A percentile compares a stretch with the other conserved stretches of the same genome.
These are phyloP conservation scores for Paecilomyces niveus DNA, from an alignment of 2,329 filamentous ascomycete species.

Conservation along the genomic window DNA sequence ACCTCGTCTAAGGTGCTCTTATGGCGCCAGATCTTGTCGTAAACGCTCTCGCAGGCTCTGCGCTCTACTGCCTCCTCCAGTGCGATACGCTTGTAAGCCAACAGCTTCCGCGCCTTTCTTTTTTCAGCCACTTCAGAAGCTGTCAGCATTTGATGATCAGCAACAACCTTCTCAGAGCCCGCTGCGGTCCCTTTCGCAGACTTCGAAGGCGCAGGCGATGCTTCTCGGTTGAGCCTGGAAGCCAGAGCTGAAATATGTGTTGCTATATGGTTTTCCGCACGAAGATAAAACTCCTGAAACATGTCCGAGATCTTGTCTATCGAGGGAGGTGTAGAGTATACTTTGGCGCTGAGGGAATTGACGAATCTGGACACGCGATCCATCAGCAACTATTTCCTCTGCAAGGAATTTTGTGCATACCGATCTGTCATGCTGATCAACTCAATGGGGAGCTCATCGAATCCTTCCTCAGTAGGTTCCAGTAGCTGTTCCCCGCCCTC, in stretches of 20 bases:
- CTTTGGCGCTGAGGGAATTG: constrained; percentile 78
- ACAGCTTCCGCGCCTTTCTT: constrained; percentile 66
- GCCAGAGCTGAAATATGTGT: constrained; percentile 80
- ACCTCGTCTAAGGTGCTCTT: constrained; percentile 89
- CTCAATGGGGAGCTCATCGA: constrained; percentile 90
- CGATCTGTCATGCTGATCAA: constrained; percentile 83
- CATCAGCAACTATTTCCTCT: not conserved
- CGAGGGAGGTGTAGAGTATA: constrained; percentile 74
- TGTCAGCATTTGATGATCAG: constrained; percentile 82
- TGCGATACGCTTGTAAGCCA: constrained; percentile 69
- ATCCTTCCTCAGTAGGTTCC: constrained; percentile 52
- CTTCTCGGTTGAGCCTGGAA: constrained; percentile 64
- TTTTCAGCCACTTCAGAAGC: constrained; percentile 73
- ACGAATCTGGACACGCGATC: constrained; percentile 60
- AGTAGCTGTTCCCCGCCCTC: constrained; percentile 26
- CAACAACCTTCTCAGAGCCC: constrained; percentile 27
- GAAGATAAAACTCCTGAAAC: constrained; percentile 89
- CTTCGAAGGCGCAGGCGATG: constrained; percentile 50
- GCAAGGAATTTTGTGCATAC: constrained; percentile 36
- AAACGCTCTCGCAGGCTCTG: constrained; percentile 75
- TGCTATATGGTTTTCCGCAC: constrained; percentile 71
- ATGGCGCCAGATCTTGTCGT: constrained; percentile 84
- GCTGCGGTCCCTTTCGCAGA: constrained; percentile 49
- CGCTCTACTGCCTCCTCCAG: constrained; percentile 90
- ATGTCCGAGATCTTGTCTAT: constrained; percentile 76